These are phyloP conservation scores for Hypoxylon fuscum DNA, from an alignment of 495 filamentous ascomycete genomes.

Conservation along the genomic window DNA sequence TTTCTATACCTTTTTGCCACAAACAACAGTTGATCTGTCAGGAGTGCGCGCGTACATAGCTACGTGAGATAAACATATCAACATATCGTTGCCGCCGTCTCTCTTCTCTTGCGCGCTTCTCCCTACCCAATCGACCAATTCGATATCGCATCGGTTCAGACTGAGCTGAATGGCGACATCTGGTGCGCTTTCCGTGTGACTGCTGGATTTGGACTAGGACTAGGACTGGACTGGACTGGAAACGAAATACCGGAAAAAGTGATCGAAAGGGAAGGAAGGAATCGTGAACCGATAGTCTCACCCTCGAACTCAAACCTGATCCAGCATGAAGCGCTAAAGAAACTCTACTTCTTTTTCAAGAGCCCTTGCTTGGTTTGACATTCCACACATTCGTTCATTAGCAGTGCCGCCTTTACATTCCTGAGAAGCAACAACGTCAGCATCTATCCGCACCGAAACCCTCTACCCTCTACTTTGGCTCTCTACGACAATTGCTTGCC, in stretches of 20 bases:
- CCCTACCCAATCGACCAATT: conserved; percentile 19
- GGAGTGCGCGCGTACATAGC: conserved; percentile 34
- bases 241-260: not conserved
- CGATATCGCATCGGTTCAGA: conserved; percentile 22
- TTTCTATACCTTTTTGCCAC: conserved; percentile 25
- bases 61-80: conserved; percentile 3
- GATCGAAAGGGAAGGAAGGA: no score
- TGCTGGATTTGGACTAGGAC: conserved; percentile 1
- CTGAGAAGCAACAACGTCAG: conserved; percentile 21
- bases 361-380: conserved; percentile 46
- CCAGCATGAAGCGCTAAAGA: conserved; percentile 43
- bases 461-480: no score
- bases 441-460: conserved; percentile 7
- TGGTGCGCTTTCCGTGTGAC: conserved; percentile 23
- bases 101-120: conserved; percentile 10
- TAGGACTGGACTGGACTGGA: not conserved
- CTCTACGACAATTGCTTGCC: no score
- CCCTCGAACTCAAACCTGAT: conserved; percentile 25
- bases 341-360: conserved; percentile 22
- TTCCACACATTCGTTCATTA: conserved; percentile 42
- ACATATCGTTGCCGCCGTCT: conserved; percentile 7
- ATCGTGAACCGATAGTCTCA: conserved; percentile 26
- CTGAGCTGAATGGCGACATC: conserved; percentile 34
- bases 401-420: conserved; percentile 38
- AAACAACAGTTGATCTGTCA: conserved; percentile 39